Base-by-base conservation (phyloP, 768 basidiomycete species). In the Cubamyces lactineus region DNA sequence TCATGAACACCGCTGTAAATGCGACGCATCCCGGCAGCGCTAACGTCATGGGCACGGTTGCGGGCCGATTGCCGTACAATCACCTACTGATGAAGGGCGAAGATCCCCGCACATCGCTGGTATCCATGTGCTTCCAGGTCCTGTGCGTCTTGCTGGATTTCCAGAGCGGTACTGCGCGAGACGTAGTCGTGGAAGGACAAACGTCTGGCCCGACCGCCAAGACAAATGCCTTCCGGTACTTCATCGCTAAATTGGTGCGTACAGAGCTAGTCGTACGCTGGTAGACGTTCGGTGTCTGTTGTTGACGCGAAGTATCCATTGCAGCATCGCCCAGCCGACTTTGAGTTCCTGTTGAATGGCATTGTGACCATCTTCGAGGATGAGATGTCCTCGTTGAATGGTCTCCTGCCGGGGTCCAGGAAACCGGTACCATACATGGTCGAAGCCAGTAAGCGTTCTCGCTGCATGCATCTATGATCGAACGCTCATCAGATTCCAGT, bases 181-280 rank as follows among this genome's bases (percentile, higher is more conserved):
- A 93, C 65, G 69, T 71, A 30, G 62, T 75, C 5, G 65, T 72
- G n/a, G 88, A 88, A 13, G 70, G 67, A 3, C 76, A 77, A n/a
- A 68, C 66, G 19, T 74, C 75, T 15, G 71, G 77, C 0, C 88
- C 91, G 1, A 86, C 85, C 1, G 74, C 82, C 12, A 82, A 83
- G 67, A 88, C 91, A 16, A 98, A 99, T 70, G 86, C 93, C 2
- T 99, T 97, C 74, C 82, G 92, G 52, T 94, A 94, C 74, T 98
- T 96, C 73, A 74, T 97, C 53, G 88, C 93, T 65, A 97, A 97
- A 74, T 74, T 98, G 71, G 94, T 89, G 66, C 67, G 86, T 76
- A 3, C 15, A 12, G 13, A 1, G 48, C 41, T 55, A 16, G 54
- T 30, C 53, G 26, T n/a, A 23, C 7, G 5, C 15, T 52, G 38